Base-by-base conservation (phyloP, 2,329 filamentous ascomycete species). In the Penicillium hordei region DNA sequence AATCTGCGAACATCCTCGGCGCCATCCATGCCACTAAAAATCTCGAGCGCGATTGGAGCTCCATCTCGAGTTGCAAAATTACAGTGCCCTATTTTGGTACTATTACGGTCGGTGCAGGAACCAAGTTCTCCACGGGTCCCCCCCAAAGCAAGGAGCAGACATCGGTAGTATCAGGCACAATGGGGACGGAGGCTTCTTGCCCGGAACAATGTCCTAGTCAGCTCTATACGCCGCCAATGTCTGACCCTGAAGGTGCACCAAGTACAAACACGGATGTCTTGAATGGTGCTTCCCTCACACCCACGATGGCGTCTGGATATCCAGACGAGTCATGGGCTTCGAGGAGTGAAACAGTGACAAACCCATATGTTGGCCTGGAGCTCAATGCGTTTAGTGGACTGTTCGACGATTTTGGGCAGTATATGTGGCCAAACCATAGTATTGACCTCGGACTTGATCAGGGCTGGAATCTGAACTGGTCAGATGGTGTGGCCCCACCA, bases 51-150 rank as follows among this genome's bases (percentile, higher is more conserved):
- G 55, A 70, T 62, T 63, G 48, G 60, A 23, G 57, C 51, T 46
- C 38, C 17, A 7, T 51, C 10, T n/a, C 25, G 8, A 68, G 63
- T 5, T 78, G 73, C 60, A 76, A 77, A 62, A 72, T 78, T 19
- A 73, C 74, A 5, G 74, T 81, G 23, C 78, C 78, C 2, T 80
- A 77, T 57, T 79, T 80, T 69, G 76, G 82, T 23, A 79, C 73
- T 10, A 72, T 78, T 34, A 69, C 70, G 9, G 69, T 78, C 8
- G 69, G 72, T 7, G 65, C 69, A 5, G 73, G 74, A 33, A 69
- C 70, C 36, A 72, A 72, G 12, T 70, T 73, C 33, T 60, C 64
- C 13, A 62, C 55, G 19, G 29, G 42, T 17, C 8, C 25, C 12
- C 23, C 21, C 15, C 50, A 60, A 25, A 57, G 25, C 25, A 61